Evolutionary conservation across 352 stramenopile species (phyloP), one percentile per base, ranked within the genome.

Genomic region (Phytophthora podocarpi): DNA sequence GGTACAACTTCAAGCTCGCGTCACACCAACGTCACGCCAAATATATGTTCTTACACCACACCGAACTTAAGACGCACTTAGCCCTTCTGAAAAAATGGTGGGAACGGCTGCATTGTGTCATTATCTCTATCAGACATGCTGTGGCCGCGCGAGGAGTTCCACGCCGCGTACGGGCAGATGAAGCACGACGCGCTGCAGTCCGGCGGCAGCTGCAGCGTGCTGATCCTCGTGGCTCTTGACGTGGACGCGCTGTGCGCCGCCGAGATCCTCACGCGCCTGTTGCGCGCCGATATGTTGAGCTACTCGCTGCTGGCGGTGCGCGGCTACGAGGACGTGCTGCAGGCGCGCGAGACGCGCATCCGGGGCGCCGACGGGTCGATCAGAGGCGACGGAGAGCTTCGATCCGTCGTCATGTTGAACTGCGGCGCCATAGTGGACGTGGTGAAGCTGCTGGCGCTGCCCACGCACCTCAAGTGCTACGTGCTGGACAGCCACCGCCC

Each of bases 401-500:
- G 91, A 2, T 97, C 89, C 3, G 74, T 98, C 26, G 76, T 99
- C 5, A 76, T 99, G 70, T 76, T 99, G 51, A 98, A 98, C 64
- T 97, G 97, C 54, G 96, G 96, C 32, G 95, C 93, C 15, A 96
- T 97, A 49, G 78, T 94, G 23, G 97, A 98, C 70, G 74, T 98
- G 6, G 78, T 84, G 18, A 77, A 85, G 67, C 67, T 98, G 26
- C 78, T 98, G 54, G 69, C 78, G 49, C 68, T 93, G 18, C 77
- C 83, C 18, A 47, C 63, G 11, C 51, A 76, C 30, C 70, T 93
- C 9, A 91, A 86, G 40, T 92, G 93, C 32, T 99, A 98, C 78
- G 89, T 99, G 7, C 82, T 99, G 41, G 97, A 99, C 78, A 97
- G 84, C 56, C 95, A 98, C 67, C 81, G 96, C 1, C 97, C 97